These are phyloP conservation scores for Chrysosporium keratinophilum DNA, from an alignment of 2,329 filamentous ascomycete genomes.

Conservation along the genomic window DNA sequence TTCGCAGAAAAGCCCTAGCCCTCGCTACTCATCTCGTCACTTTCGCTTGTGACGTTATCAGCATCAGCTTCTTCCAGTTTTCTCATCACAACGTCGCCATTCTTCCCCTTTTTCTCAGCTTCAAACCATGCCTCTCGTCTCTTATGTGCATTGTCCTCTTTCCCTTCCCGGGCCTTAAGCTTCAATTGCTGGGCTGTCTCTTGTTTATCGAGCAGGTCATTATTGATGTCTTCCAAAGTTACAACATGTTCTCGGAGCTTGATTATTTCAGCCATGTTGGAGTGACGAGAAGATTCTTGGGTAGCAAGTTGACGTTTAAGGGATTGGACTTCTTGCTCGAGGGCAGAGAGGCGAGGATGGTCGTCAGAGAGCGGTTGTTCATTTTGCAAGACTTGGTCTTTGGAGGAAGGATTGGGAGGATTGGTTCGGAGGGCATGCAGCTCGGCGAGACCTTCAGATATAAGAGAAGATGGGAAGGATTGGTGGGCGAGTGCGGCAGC, in stretches of 20 bases:
- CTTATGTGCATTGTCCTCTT: constrained; percentile 32
- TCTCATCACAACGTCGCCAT: constrained; percentile 32
- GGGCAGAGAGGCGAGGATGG: constrained; percentile 22
- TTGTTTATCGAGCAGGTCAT: constrained; percentile 32
- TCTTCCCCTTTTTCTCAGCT: constrained; percentile 36
- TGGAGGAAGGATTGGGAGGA: constrained; percentile 13
- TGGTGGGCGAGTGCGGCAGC: constrained; percentile 31
- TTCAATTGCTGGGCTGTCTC: constrained; percentile 26
- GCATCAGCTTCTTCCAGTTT: constrained; percentile 30
- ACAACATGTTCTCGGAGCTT: constrained; percentile 29
- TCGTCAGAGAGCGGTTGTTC: constrained; percentile 10
- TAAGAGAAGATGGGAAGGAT: constrained; percentile 30
- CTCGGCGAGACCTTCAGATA: constrained; percentile 35
- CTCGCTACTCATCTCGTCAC: constrained; percentile 30
- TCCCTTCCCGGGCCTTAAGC: constrained; percentile 28
- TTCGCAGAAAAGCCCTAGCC: constrained; percentile 5
- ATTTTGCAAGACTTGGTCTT: constrained; percentile 4
- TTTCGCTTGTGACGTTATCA: constrained; percentile 24
- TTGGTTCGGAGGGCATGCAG: constrained; percentile 23
- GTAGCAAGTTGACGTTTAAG: constrained; percentile 27
- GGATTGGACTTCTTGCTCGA: constrained; percentile 33
- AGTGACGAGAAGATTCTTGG: constrained; percentile 28
- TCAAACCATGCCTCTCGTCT: constrained; percentile 37
- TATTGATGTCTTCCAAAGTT: constrained; percentile 30
- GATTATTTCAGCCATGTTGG: constrained; percentile 28